Evolutionary conservation across 108 stramenopile species (phyloP), one percentile per base, ranked within the genome.

Genomic region (Conticribra weissflogii): DNA sequence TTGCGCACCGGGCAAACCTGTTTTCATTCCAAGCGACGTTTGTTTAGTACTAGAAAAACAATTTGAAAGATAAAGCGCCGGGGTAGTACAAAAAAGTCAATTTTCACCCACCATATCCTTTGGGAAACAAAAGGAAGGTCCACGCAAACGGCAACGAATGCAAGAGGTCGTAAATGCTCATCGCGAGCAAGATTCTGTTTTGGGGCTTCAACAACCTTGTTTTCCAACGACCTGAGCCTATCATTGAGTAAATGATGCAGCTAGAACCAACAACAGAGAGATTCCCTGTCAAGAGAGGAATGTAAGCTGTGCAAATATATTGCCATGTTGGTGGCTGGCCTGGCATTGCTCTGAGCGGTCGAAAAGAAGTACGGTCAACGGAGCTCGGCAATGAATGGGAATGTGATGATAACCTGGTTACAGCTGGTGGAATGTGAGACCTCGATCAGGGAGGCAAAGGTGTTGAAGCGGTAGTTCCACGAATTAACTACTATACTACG

Each of bases 71-170:
- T 45, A 45, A 15, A 15, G 12, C 44, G 44, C 8, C 12, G n/a
- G n/a, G n/a, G n/a, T n/a, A n/a, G n/a, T n/a, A n/a, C n/a, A n/a
- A n/a, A n/a, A n/a, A n/a, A n/a, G n/a, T 45, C 12, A 15, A 45
- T 45, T 8, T 8, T 15, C n/a, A n/a, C n/a, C n/a, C n/a, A n/a
- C n/a, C 44, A 51, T 51, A 51, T 21, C 50, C 61, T 3, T 41
- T 45, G 22, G 55, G 51, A 31, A 57, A n/a, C 41, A 68, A 28
- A 34, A 47, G 56, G 67, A 68, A 53, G 28, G 56, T 58, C 56
- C 41, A 68, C 4, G 57, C 44, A 30, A 32, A 25, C 30, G 30
- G 44, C 23, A 68, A 27, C 16, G 57, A 59, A 45, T 32, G 25
- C 2, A 58, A 25, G 3, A 68, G 9, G 44, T 68, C 67, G 14